These are phyloP conservation scores for Holtermannia corniformis DNA, from an alignment of 768 basidiomycete genomes.

Conservation along the genomic window DNA sequence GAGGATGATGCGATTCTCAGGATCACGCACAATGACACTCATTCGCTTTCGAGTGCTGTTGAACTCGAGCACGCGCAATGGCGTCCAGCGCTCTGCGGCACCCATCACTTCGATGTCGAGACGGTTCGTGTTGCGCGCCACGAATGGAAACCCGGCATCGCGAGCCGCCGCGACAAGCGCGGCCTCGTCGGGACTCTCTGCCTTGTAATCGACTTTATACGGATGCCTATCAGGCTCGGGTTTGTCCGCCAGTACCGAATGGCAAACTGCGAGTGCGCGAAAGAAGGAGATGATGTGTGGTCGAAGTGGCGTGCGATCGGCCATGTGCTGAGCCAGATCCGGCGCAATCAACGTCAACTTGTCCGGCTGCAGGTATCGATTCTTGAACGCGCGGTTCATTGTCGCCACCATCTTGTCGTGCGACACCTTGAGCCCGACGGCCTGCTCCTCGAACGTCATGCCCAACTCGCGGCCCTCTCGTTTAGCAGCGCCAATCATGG, in stretches of 20 bases:
- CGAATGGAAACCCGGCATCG: conserved; percentile 86
- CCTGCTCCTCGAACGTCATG: conserved; percentile 62
- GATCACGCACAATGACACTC: conserved; percentile 79
- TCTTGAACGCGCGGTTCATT: conserved; percentile 75
- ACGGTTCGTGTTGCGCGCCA: conserved; percentile 60
- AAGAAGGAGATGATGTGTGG: conserved; percentile 71
- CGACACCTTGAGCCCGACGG: conserved; percentile 53
- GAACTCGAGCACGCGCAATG: conserved; percentile 81
- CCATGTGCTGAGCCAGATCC: conserved; percentile 67
- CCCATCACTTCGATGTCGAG: conserved; percentile 90
- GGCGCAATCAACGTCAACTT: conserved; percentile 83
- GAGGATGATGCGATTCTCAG: conserved; percentile 69
- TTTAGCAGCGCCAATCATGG: conserved; percentile 81
- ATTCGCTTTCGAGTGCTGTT: conserved; percentile 89
- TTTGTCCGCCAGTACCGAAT: conserved; percentile 69
- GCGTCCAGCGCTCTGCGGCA: conserved; percentile 67
- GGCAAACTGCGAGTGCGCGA: conserved; percentile 88
- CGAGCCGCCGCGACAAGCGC: conserved; percentile 85
- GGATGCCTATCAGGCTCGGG: conserved; percentile 57
- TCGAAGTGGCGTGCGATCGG: conserved; percentile 57
- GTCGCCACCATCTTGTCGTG: conserved; percentile 67
- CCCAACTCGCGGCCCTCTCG: conserved; percentile 57
- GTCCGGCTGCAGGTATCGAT: conserved; percentile 69
- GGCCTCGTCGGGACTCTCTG: conserved; percentile 91
- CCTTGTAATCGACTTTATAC: conserved; percentile 73